These are phyloP conservation scores for Yueomyces sp. DNA, from an alignment of 805 yeast species.

Conservation along the genomic window DNA sequence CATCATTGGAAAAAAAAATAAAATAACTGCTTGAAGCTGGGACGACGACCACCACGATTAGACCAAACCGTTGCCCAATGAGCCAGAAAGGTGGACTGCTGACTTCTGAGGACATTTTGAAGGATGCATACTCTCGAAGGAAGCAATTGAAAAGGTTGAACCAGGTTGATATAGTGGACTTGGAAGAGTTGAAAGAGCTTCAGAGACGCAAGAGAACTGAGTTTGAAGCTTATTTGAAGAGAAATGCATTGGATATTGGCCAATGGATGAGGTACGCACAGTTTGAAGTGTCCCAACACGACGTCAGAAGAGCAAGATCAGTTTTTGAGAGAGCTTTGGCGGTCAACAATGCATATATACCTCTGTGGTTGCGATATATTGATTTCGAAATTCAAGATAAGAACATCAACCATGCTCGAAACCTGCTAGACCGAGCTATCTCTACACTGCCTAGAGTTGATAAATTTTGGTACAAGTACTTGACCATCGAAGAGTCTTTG, in stretches of 20 bases:
- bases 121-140: slow-evolving; percentile 41
- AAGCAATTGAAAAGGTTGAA: slow-evolving; percentile 16
- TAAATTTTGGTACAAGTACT: slow-evolving; percentile 77
- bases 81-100: slow-evolving; percentile 30
- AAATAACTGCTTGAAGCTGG: too few relatives aligned
- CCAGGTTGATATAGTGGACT: slow-evolving; percentile 42
- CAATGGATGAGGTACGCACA: slow-evolving; percentile 90
- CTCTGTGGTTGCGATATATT: slow-evolving; percentile 76
- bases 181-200: slow-evolving; percentile 65
- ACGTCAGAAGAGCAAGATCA: slow-evolving; percentile 68
- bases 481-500: slow-evolving; percentile 69
- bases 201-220: slow-evolving; percentile 71
- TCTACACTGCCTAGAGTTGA: slow-evolving; percentile 63
- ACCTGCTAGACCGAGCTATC: slow-evolving; percentile 67
- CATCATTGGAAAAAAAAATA: too few relatives aligned
- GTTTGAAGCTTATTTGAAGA: slow-evolving; percentile 74
- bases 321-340: slow-evolving; percentile 78
- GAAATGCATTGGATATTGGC: slow-evolving; percentile 67
- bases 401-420: slow-evolving; percentile 80
- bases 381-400: slow-evolving; percentile 60
- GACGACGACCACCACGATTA: too few relatives aligned
- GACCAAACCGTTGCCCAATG: too few relatives aligned
- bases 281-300: slow-evolving; percentile 75
- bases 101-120: slow-evolving; percentile 49
- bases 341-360: slow-evolving; percentile 61